Percentiles rank a stretch among this genome's conserved stretches.
These are phyloP conservation scores for Magnolia changhungtana DNA, from an alignment of 164 flowering plant genomes.

Conservation along the genomic window DNA sequence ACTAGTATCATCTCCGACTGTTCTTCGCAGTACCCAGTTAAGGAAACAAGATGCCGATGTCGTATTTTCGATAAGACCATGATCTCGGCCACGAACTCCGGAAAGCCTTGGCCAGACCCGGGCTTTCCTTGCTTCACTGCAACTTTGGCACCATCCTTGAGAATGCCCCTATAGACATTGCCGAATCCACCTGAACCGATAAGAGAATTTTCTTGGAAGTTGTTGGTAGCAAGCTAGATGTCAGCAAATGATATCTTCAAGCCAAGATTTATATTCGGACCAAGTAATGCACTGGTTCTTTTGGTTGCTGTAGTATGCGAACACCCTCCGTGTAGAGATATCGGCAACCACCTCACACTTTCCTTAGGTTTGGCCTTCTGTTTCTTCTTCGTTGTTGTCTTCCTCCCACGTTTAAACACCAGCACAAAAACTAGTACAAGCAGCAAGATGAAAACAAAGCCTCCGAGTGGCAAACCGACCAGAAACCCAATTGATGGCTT, in stretches of 20 bases:
- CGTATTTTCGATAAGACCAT: background rate
- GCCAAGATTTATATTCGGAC: background rate
- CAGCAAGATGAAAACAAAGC: background rate
- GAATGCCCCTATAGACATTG: background rate
- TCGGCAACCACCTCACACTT: slow-evolving; percentile 3
- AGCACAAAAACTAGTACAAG: slow-evolving; percentile 6
- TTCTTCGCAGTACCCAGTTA: slow-evolving; percentile 10
- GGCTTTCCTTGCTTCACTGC: slow-evolving; percentile 3
- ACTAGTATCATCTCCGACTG: slow-evolving; percentile 22
- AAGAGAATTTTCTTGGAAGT: background rate
- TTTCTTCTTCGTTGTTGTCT: background rate
- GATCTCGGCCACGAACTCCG: background rate
- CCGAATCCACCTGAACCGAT: slow-evolving; percentile 6
- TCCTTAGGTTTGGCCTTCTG: background rate
- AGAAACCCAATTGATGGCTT: slow-evolving; percentile 7
- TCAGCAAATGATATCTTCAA: slow-evolving; percentile 6
- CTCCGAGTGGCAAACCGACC: background rate
- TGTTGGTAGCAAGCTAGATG: background rate
- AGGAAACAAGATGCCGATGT: slow-evolving; percentile 13
- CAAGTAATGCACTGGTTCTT: background rate
- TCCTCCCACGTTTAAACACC: background rate
- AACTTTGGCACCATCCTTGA: background rate
- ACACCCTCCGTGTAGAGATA: slow-evolving; percentile 13
- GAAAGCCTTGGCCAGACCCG: background rate
- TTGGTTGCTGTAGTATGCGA: slow-evolving; percentile 13